Conservation (phyloP, 306 rosid genomes). For the Luffa aegyptiaca region DNA sequence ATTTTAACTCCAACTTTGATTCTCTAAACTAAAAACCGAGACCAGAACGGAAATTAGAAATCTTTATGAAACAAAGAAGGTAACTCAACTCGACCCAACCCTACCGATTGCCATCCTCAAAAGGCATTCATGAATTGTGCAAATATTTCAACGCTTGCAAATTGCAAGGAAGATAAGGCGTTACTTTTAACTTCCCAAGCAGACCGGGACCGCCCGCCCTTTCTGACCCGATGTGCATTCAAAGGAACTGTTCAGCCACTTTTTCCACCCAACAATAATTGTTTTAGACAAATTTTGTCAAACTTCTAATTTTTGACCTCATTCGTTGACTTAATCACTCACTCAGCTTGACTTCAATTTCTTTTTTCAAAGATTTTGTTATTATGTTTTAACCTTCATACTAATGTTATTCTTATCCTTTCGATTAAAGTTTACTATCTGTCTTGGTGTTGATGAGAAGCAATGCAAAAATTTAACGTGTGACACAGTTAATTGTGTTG, state of each 20-base stretch:
- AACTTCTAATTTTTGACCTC: not conserved
- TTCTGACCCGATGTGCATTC: not conserved
- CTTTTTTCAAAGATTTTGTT: not conserved
- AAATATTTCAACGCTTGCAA: slow-evolving; percentile 1
- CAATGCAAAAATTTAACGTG: too few relatives aligned
- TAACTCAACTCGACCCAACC: too few relatives aligned
- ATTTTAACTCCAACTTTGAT: not conserved
- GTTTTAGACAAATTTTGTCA: not conserved
- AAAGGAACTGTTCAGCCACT: not conserved
- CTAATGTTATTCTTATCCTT: too few relatives aligned
- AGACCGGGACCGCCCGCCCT: not conserved
- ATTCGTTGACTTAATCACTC: not conserved
- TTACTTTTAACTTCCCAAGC: not conserved
- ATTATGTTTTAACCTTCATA: too few relatives aligned
- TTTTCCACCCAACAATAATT: not conserved
- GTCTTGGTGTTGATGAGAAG: too few relatives aligned
- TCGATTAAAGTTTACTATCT: too few relatives aligned
- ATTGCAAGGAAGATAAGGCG: not conserved
- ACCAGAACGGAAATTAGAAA: too few relatives aligned
- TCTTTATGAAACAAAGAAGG: too few relatives aligned
- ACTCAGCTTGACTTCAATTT: not conserved
- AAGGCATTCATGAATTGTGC: not conserved
- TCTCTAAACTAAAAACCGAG: not conserved
- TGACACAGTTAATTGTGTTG: too few relatives aligned
- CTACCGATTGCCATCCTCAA: too few relatives aligned